These are phyloP conservation scores for Gamsiella multidivaricata DNA, from an alignment of 192 early-diverging fungal species.

Conservation along the genomic window DNA sequence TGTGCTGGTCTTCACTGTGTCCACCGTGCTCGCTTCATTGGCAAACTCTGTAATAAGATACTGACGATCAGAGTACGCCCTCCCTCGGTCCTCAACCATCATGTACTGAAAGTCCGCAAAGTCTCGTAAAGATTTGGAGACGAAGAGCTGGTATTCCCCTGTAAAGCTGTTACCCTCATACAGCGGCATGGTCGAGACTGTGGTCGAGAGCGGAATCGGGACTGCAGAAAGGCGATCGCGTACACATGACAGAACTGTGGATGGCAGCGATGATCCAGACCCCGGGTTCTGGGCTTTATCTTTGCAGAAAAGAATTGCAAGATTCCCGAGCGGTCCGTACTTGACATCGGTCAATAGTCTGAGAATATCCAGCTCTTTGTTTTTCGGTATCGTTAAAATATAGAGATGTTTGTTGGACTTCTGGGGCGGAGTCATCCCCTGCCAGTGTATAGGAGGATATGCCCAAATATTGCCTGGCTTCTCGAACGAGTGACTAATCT, in stretches of 20 bases:
- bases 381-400: conserved; percentile 49
- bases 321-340: conserved; percentile 26
- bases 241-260: background rate
- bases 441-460: background rate
- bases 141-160: conserved; percentile 30
- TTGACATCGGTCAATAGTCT: conserved; percentile 53
- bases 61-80: conserved; percentile 16
- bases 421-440: too few species aligned
- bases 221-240: conserved; percentile 6
- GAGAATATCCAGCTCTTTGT: conserved; percentile 37
- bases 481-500: conserved; percentile 37
- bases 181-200: conserved; percentile 23
- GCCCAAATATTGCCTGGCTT: conserved; percentile 39
- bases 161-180: conserved; percentile 22
- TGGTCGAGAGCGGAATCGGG: conserved; percentile 23
- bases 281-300: background rate
- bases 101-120: conserved; percentile 29
- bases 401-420: too few species aligned
- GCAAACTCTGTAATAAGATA: conserved; percentile 59
- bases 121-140: conserved; percentile 17
- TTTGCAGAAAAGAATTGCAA: conserved; percentile 60
- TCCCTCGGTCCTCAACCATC: conserved; percentile 52
- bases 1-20: conserved; percentile 47
- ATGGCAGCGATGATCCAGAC: background rate
- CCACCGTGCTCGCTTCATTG: conserved; percentile 24